Conservation (phyloP, 768 basidiomycete species). For the Tulasnella sp. region DNA sequence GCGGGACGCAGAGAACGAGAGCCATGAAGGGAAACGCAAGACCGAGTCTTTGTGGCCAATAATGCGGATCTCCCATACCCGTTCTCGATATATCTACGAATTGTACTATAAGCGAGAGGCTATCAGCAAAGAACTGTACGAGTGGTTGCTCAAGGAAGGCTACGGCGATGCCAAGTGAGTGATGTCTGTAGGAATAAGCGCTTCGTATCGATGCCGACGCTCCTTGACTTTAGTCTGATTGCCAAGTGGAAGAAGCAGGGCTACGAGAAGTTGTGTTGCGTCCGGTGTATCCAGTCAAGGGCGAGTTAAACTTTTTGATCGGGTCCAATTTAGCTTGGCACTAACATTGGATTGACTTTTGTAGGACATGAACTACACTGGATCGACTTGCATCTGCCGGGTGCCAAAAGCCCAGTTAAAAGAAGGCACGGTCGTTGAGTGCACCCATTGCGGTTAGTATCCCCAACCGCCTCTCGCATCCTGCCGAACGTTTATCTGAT, state of each 20-base stretch:
- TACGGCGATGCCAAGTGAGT: constrained; percentile 95
- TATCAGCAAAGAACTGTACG: constrained; percentile 84
- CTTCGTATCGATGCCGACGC: neutral
- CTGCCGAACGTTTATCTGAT: neutral
- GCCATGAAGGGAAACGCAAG: constrained; percentile 96
- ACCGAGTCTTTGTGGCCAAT: constrained; percentile 94
- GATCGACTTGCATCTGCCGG: constrained; percentile 95
- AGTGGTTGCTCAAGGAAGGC: constrained; percentile 95
- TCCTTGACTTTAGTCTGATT: constrained; percentile 59
- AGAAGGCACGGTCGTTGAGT: constrained; percentile 87
- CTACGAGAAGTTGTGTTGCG: constrained; percentile 96
- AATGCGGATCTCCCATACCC: constrained; percentile 95
- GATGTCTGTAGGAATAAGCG: neutral
- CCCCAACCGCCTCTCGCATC: neutral
- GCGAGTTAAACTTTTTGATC: constrained; percentile 41
- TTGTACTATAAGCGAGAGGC: constrained; percentile 98
- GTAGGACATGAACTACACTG: constrained; percentile 99
- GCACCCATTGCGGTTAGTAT: constrained; percentile 89
- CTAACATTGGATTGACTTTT: neutral
- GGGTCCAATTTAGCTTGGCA: neutral
- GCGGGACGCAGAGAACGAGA: constrained; percentile 98
- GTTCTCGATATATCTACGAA: constrained; percentile 96
- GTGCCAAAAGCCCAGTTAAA: constrained; percentile 94
- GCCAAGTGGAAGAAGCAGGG: constrained; percentile 99
- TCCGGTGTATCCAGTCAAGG: constrained; percentile 93